These are phyloP conservation scores for Aspergillus ustus DNA, from an alignment of 2,329 filamentous ascomycete genomes.

Conservation along the genomic window DNA sequence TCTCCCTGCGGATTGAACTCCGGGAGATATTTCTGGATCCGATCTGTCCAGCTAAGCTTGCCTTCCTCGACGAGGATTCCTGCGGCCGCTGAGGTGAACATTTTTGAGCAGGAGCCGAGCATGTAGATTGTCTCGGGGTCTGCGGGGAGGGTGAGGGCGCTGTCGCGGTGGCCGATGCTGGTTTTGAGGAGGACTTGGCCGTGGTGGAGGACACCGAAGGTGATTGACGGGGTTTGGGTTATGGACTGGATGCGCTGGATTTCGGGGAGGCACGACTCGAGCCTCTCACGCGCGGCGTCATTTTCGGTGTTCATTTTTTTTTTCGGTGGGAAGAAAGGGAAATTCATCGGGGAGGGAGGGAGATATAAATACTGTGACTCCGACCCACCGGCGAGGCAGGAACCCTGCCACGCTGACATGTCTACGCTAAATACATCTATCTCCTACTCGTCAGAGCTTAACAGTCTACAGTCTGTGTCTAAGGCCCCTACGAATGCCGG, in stretches of 20 bases:
- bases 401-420: too few relatives aligned
- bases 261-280: not conserved
- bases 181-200: constrained; percentile 22
- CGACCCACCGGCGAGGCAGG: too few relatives aligned
- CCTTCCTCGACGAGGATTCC: not conserved
- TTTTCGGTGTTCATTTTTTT: not conserved
- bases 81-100: not conserved
- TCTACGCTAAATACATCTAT: too few relatives aligned
- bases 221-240: not conserved
- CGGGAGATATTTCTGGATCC: not conserved
- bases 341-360: too few relatives aligned
- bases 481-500: too few relatives aligned
- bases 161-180: constrained; percentile 31
- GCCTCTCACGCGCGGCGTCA: not conserved
- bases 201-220: constrained; percentile 29
- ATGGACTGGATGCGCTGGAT: not conserved
- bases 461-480: too few relatives aligned
- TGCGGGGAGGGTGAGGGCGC: not conserved
- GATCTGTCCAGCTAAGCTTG: not conserved
- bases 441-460: too few relatives aligned
- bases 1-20: not conserved
- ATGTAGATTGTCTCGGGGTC: constrained; percentile 33
- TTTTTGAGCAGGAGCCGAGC: constrained; percentile 23
- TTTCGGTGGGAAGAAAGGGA: not conserved
- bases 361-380: too few relatives aligned